Conservation (phyloP, 176 grass and related monocot genomes). For the Bonia amplexicaulis region DNA sequence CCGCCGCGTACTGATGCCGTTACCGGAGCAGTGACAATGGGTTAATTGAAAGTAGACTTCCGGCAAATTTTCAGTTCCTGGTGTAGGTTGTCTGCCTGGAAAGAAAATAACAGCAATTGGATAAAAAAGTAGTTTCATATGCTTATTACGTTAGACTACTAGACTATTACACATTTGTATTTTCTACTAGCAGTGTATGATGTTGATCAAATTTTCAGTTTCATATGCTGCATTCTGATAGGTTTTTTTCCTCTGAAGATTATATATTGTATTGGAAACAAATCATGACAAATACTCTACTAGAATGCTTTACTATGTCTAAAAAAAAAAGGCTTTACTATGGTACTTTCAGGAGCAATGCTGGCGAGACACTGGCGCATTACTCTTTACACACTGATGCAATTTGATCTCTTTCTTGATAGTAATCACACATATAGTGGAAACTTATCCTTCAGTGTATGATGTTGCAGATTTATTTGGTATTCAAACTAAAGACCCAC, state of each 20-base stretch:
- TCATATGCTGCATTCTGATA: background rate
- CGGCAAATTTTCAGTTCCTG: slow-evolving; percentile 11
- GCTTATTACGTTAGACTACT: background rate
- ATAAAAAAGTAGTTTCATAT: background rate
- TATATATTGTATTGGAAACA: background rate
- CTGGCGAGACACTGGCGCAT: background rate
- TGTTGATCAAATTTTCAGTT: no score
- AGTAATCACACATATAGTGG: background rate
- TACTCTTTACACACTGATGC: background rate
- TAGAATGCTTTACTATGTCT: background rate
- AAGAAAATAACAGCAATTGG: background rate
- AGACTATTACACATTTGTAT: background rate
- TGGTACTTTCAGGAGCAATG: background rate
- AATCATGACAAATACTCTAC: background rate
- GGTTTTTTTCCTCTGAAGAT: background rate
- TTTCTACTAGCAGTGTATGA: background rate
- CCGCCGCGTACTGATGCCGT: background rate
- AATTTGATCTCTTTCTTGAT: background rate
- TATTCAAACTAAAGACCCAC: background rate
- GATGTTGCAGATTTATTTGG: background rate
- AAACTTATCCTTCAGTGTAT: background rate
- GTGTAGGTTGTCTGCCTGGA: background rate
- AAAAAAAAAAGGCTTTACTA: background rate
- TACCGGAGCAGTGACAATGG: background rate
- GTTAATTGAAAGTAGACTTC: background rate